Evolutionary conservation across 495 filamentous ascomycete species (phyloP), one percentile per base, ranked within the genome.

Genomic region (Penicillium steckii): DNA sequence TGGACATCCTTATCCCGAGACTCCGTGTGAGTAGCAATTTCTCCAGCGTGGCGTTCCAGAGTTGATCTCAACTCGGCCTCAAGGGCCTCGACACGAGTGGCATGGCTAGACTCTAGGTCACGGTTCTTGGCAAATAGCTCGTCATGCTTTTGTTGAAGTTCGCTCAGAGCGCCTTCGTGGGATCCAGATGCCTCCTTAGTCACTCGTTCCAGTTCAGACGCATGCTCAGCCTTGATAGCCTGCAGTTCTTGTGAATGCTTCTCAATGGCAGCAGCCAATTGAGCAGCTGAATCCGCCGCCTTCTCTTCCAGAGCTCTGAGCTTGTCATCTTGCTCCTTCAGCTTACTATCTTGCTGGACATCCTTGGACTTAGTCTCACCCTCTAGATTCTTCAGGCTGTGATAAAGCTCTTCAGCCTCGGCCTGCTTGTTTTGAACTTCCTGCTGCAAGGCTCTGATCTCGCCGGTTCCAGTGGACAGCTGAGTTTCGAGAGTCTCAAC

Each of bases 401-500:
- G 64, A 43, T 76, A 69, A 2, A 77, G 55, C 10, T 61, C 51
- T 35, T 71, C 65, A 5, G 67, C 67, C 50, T 75, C 60, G 26
- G 67, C 57, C 27, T 72, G 68, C 52, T 75, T 77, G 60, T 52
- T 62, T 19, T 68, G 61, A 21, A 77, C 59, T 29, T 70, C 69
- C n/a, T 65, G 61, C 18, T 76, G 66, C 26, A 79, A 61, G n/a
- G 67, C 60, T 35, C 69, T 67, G 51, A 76, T 73, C 55, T 74
- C 68, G 12, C 59, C 65, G 13, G 66, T 58, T n/a, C 65, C 69
- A 7, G 65, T 60, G 8, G 70, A 61, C 38, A 74, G 55, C 24
- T 72, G 65, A 6, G 68, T 58, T 44, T 77, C 74, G 42, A 79
- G 62, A 3, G 60, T 56, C 24, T 60, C 66, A 24, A 75, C 66